Percentiles rank a stretch among this genome's conserved stretches.
Conservation (phyloP, 768 basidiomycete species). For the Gymnopilus dilepis region DNA sequence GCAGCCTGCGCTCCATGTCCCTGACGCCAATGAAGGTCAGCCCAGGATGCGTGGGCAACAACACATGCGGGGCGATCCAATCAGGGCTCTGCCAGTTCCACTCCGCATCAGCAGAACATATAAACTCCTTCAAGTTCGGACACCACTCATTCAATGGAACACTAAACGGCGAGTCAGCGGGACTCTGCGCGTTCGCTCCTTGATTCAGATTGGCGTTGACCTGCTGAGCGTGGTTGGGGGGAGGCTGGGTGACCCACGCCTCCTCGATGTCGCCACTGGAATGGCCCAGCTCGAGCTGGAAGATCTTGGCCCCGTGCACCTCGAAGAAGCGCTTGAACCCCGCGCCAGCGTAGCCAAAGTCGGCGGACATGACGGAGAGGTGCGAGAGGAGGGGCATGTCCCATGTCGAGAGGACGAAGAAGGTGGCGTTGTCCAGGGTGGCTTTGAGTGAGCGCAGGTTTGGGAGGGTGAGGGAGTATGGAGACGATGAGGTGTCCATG, state of each 20-base stretch:
- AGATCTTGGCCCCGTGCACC: constrained; percentile 64
- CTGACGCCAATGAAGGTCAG: constrained; percentile 74
- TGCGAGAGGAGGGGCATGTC: constrained; percentile 65
- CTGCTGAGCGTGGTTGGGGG: constrained; percentile 40
- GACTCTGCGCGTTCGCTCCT: constrained; percentile 3
- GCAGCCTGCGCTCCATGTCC: constrained; percentile 68
- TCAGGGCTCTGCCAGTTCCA: constrained; percentile 84
- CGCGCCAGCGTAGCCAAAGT: constrained; percentile 69
- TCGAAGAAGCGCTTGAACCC: constrained; percentile 73
- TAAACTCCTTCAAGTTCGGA: constrained; percentile 70
- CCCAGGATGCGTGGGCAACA: constrained; percentile 66
- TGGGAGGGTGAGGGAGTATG: constrained; percentile 54
- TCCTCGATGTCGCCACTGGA: constrained; percentile 70
- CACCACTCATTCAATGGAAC: constrained; percentile 71
- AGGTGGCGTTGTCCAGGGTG: constrained; percentile 74
- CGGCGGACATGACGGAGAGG: constrained; percentile 71
- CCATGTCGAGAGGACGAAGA: constrained; percentile 70
- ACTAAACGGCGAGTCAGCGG: background rate
- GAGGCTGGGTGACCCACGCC: constrained; percentile 60
- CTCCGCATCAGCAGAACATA: constrained; percentile 77
- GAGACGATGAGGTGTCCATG: constrained; percentile 9
- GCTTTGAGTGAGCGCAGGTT: constrained; percentile 71
- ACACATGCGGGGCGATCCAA: constrained; percentile 80
- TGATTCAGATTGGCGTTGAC: constrained; percentile 9
- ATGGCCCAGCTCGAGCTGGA: constrained; percentile 76